Conservation (phyloP, 1,139 yeast genomes). For the Pneumocystis oryctolagi region DNA sequence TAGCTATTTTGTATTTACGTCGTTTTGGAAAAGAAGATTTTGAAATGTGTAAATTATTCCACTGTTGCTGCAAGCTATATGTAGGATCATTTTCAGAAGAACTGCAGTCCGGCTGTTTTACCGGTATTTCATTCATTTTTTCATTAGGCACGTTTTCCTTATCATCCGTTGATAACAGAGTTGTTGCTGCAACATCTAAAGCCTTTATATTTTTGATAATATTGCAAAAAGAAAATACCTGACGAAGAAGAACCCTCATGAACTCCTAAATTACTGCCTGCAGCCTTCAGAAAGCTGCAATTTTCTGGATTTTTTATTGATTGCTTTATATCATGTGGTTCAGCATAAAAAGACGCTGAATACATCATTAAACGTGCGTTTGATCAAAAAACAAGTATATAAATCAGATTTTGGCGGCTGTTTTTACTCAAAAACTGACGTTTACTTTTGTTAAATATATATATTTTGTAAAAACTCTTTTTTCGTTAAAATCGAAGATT, state of each 20-base stretch:
- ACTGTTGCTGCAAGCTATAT: neutral
- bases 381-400: neutral
- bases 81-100: neutral
- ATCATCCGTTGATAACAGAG: neutral
- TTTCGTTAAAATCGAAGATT: too few species aligned
- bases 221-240: neutral
- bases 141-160: neutral
- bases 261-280: neutral
- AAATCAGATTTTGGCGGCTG: too few species aligned
- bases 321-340: neutral
- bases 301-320: neutral
- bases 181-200: neutral
- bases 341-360: neutral
- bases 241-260: neutral
- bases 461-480: too few species aligned
- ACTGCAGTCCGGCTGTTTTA: neutral
- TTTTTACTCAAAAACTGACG: too few species aligned
- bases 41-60: neutral
- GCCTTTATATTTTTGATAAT: neutral
- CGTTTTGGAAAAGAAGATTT: neutral
- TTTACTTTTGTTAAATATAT: too few species aligned
- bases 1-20: neutral
- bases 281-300: too few species aligned
- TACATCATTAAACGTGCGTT: neutral
- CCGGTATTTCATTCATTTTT: too few species aligned